Evolutionary conservation across 345 rosid genomes (phyloP), one percentile per base, ranked within the genome.

Genomic region (Linum lewisii): DNA sequence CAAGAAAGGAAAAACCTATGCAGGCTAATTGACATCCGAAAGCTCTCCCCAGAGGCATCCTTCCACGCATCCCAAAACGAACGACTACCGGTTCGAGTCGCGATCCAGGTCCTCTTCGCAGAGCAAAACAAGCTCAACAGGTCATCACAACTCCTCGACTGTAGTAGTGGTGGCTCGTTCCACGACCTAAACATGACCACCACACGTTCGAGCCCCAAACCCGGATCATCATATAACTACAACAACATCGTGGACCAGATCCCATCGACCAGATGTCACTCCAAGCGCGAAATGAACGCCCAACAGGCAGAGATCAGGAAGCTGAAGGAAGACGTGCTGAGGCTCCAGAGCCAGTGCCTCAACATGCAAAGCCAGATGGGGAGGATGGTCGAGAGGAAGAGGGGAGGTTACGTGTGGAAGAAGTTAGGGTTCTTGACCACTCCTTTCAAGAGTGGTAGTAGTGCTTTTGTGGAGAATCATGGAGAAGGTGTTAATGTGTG

Each of bases 1-100:
- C 84, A 77, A 66, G 95, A 86, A 36, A 84, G 87, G 63, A 92
- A 84, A 66, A 59, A 15, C 25, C 78, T 92, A 2, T 86, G 95
- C 63, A 71, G 79, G 42, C 70, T 88, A 58, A 81, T 92, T 44
- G 97, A 88, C 50, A 73, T 78, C 72, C 74, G 79, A 24, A 92
- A 84, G 59, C 82, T 92, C 60, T 74, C 97, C 6, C 73, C 74
- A 0, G 96, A 92, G 58, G 98, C 95, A 49, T 83, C 98, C 26
- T 59, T 75, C 47, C 98, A 88, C 18, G 97, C 90, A 0, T 84
- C 88, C 1, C 93, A 83, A 54, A 92, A 92, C 23, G 86, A 92
- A 67, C 81, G 98, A 25, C 71, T 92, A 63, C 95, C 98, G 0
- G 86, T 88, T 25, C 81, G 98, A 21, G 77, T 87, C 0, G 84